Conservation (phyloP, 306 rosid species). For the Malus sylvestris region DNA sequence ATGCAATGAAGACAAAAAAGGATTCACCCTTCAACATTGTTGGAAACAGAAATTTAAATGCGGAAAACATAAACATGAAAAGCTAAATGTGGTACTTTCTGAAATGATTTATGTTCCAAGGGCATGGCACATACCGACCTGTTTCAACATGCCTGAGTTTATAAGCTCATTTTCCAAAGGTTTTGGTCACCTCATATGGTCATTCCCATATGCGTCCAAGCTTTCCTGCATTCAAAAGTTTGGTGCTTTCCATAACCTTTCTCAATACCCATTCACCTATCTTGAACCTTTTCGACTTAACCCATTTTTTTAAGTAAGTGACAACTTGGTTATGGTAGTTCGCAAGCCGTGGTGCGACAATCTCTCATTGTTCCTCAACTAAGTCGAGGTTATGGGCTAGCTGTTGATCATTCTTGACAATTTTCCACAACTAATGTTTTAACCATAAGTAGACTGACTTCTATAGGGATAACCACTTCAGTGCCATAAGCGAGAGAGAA, state of each 20-base stretch:
- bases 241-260: not conserved
- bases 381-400: not conserved
- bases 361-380: not conserved
- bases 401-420: not conserved
- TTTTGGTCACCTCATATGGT: too few species aligned
- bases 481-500: not conserved
- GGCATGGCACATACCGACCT: too few species aligned
- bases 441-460: not conserved
- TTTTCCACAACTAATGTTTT: not conserved
- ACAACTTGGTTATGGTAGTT: not conserved
- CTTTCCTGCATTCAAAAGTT: not conserved
- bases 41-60: too few species aligned
- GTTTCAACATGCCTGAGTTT: too few species aligned
- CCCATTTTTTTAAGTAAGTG: not conserved
- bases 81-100: too few species aligned
- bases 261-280: not conserved
- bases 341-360: accelerated
- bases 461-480: not conserved
- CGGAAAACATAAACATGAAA: too few species aligned
- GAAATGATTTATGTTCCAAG: too few species aligned
- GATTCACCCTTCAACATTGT: too few species aligned
- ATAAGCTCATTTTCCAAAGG: too few species aligned
- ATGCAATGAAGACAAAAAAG: too few species aligned
- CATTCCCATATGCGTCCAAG: not conserved
- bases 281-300: not conserved